These are phyloP conservation scores for Solanum habrochaites DNA, from an alignment of 257 asterid genomes.

Conservation along the genomic window DNA sequence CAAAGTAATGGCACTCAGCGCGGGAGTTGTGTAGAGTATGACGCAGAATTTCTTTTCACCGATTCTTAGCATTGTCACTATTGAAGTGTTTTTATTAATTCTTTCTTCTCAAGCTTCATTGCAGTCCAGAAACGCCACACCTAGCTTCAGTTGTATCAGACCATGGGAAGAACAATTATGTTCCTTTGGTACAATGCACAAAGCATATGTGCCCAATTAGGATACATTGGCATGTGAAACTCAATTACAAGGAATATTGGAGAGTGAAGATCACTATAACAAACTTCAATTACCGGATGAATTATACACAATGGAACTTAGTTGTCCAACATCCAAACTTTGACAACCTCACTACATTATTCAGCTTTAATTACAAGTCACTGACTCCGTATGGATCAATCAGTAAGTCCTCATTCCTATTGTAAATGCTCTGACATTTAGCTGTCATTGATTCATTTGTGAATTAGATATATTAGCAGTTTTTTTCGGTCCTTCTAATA, in stretches of 20 bases:
- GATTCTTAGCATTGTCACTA: not conserved
- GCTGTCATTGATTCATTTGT: not conserved
- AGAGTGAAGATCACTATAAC: slow-evolving; percentile 74
- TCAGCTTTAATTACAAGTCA: slow-evolving; percentile 85
- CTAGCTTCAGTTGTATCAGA: slow-evolving; percentile 64
- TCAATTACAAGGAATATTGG: slow-evolving; percentile 80
- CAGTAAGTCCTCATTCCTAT: slow-evolving; percentile 37
- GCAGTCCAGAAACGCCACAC: slow-evolving; percentile 61
- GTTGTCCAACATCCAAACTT: slow-evolving; percentile 92
- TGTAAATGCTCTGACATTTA: not conserved
- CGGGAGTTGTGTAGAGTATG: slow-evolving; percentile 74
- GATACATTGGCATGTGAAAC: slow-evolving; percentile 84
- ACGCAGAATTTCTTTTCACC: not conserved
- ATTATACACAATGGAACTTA: slow-evolving; percentile 70
- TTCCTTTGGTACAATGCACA: slow-evolving; percentile 81
- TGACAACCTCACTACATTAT: slow-evolving; percentile 67
- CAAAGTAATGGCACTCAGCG: slow-evolving; percentile 50
- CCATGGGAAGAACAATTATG: slow-evolving; percentile 30
- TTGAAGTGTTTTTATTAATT: not conserved
- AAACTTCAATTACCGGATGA: slow-evolving; percentile 72
- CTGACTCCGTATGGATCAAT: slow-evolving; percentile 51
- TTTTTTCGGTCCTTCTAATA: not conserved
- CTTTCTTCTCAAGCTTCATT: not conserved
- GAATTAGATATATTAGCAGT: not conserved
- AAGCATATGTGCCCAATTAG: slow-evolving; percentile 86